Conservation (phyloP, 768 basidiomycete species). For the Boletellus emodensis region DNA sequence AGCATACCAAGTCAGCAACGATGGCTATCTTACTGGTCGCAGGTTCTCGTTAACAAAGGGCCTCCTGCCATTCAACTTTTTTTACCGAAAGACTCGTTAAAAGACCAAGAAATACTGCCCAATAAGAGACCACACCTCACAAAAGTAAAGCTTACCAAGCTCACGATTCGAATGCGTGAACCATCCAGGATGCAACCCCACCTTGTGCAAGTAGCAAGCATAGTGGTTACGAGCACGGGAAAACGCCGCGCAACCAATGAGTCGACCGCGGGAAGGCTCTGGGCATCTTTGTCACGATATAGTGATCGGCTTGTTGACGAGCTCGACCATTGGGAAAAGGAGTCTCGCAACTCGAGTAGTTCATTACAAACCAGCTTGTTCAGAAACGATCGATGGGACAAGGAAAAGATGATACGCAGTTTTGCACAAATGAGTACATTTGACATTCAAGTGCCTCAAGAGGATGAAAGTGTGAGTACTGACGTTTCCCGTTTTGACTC, state of each 20-base stretch:
- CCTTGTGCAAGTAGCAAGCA: constrained; percentile 55
- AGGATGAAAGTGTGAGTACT: constrained; percentile 11
- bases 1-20: constrained; percentile 80
- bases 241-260: constrained; percentile 30
- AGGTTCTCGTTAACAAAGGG: constrained; percentile 52
- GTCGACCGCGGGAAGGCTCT: constrained; percentile 42
- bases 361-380: constrained; percentile 42
- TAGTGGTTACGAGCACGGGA: constrained; percentile 45
- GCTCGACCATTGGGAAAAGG: constrained; percentile 59
- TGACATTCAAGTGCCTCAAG: constrained; percentile 7
- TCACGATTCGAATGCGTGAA: constrained; percentile 60
- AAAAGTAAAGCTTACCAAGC: constrained; percentile 53
- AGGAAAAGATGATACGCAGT: constrained; percentile 69
- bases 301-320: constrained; percentile 63
- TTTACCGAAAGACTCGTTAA: not conserved
- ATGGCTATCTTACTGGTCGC: constrained; percentile 76
- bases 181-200: constrained; percentile 46
- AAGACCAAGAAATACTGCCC: constrained; percentile 10
- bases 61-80: constrained; percentile 48
- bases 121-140: constrained; percentile 18
- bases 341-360: constrained; percentile 40
- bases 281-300: constrained; percentile 80
- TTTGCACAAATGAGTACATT: constrained; percentile 61
- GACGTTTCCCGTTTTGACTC: not conserved
- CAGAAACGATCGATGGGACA: constrained; percentile 60